phyloP scores from a whole-genome alignment of 495 filamentous ascomycete species.

The Talaromyces wortmannii region DNA sequence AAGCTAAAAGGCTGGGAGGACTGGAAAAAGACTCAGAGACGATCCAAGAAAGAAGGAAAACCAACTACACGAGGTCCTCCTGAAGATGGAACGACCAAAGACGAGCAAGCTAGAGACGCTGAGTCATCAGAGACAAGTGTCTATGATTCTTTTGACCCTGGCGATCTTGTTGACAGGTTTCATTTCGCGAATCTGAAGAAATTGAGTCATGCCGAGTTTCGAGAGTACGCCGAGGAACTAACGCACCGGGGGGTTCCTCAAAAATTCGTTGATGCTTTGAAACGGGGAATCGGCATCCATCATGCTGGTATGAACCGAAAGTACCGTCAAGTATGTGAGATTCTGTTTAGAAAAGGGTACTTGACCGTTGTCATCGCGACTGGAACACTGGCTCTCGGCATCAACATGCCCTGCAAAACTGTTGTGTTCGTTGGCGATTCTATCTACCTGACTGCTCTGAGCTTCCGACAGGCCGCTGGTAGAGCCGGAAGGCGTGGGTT shows the following conservation, averaged over 20 bases:
- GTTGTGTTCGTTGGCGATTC: constrained; percentile 71
- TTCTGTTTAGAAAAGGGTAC: constrained; percentile 64
- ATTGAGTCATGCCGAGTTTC: constrained; percentile 44
- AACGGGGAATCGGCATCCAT: constrained; percentile 66
- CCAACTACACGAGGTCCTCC: constrained; percentile 28
- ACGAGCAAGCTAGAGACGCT: constrained; percentile 45
- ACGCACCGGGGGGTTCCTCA: constrained; percentile 30
- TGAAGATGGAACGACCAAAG: constrained; percentile 38
- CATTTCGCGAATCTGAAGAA: constrained; percentile 57
- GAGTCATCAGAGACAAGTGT: constrained; percentile 43
- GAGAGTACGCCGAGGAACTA: constrained; percentile 37
- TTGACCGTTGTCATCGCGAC: constrained; percentile 70
- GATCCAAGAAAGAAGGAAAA: constrained; percentile 25
- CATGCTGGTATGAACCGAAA: constrained; percentile 72
- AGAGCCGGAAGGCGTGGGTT: constrained; percentile 76
- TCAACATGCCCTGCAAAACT: constrained; percentile 83
- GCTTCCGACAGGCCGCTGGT: constrained; percentile 69
- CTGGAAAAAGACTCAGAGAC: constrained; percentile 37
- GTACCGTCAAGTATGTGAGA: constrained; percentile 56
- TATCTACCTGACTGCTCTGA: constrained; percentile 63
- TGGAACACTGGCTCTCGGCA: constrained; percentile 67
- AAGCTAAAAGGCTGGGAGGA: constrained; percentile 44
- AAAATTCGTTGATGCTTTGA: constrained; percentile 47
- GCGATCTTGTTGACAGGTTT: constrained; percentile 53
- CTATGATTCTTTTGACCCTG: constrained; percentile 58